Evolutionary conservation across 73 alveolate species (phyloP), one percentile per base, ranked within the genome.

Genomic region (Breviolum minutum): DNA sequence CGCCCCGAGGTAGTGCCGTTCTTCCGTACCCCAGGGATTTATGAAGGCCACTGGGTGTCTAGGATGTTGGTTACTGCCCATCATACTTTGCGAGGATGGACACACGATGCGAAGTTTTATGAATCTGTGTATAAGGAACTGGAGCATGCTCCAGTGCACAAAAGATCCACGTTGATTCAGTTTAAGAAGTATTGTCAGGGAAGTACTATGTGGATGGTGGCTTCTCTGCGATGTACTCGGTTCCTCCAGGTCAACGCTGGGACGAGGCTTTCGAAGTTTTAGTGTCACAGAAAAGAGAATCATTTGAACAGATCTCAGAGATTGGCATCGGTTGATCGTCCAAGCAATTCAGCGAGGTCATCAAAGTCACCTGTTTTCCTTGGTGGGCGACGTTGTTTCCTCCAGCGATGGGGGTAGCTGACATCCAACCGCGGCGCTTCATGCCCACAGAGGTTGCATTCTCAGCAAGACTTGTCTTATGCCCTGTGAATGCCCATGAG

Each of bases 191-290:
- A 19, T 69, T 17, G 62, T 63, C 76, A 90, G 96, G 96, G 63
- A 90, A 90, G 87, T 90, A 70, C 96, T 90, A 54, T 29, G 74
- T 90, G 29, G 96, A 90, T n/a, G 96, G 96, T n/a, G 96, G 96
- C 87, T 90, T 90, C 87, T 90, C 96, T 5, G 96, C 96, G 62
- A 90, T 90, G 96, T 90, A 90, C 96, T 90, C 96, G 24, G 87
- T 90, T 29, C 96, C 96, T 27, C 48, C 81, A 11, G 73, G 62
- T 60, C 96, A 90, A 12, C 87, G 87, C 32, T 90, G 96, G 96
- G 87, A 90, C 64, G 96, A 90, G 96, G 96, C 96, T 22, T 60
- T 7, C 29, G 5, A 13, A 6, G 74, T 17, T 7, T 40, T 32
- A 5, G 48, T 48, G 54, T 81, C 20, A 20, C 61, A 76, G 54